Evolutionary conservation across 2,329 filamentous ascomycete genomes (phyloP), one percentile per base, ranked within the genome.

Genomic region (Hymenoscyphus infarciens): DNA sequence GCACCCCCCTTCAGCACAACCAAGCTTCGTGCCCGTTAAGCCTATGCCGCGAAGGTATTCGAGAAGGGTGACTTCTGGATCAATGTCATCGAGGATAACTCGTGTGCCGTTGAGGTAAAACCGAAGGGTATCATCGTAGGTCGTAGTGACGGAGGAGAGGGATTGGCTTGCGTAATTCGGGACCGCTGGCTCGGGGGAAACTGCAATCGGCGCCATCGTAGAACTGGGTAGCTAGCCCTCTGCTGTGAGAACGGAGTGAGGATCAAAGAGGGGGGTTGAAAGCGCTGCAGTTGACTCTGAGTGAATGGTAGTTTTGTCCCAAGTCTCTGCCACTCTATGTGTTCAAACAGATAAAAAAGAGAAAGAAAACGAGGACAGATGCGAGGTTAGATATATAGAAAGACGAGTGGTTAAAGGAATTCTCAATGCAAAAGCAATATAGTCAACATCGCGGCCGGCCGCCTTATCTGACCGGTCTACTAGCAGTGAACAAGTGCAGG

Each of bases 21-120:
- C 95, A 77, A 98, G 83, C 77, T 99, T 99, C 13, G 95, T 98
- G 15, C 95, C 95, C 4, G 94, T 98, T 70, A 98, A 80, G 0
- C 95, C 95, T 73, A 98, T 90, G 22, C 93, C 94, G 66, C 95
- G 85, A 45, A 99, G 82, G 71, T 98, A 99, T 75, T 98, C 94
- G 6, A 99, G 81, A 35, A 99, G 82, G 0, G 95, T 99, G 56
- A 93, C 82, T 74, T 98, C 94, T 0, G 95, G 95, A 72, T 98
- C 93, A 59, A 95, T 86, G 13, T 91, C 84, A 69, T 97, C 93
- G 16, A 99, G 80, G 1, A 89, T 85, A 16, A 98, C 90, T 68
- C 88, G 91, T 2, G 94, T 97, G 66, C 95, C 95, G 75, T 99
- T 99, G 59, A 99, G 85, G 75, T 92, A 98, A 80, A 98, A 98